phyloP scores from a whole-genome alignment of 176 grass and related monocot genomes.

The Dendrocalamus sinicus region DNA sequence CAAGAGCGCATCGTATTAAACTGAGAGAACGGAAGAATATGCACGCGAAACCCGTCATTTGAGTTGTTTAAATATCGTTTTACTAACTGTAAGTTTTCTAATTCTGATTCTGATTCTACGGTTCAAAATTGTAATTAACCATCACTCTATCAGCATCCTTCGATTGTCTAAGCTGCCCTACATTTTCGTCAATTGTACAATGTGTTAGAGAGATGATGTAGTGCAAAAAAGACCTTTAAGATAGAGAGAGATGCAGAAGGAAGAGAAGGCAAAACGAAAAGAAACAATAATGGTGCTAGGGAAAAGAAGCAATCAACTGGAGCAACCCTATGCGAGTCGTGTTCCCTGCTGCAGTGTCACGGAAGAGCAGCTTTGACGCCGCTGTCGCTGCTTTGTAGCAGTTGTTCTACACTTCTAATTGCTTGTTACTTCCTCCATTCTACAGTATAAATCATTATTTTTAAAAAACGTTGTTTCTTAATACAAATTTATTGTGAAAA shows the following conservation, averaged over 20 bases:
- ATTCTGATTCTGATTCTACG: neutral
- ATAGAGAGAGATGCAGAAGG: neutral
- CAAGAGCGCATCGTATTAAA: neutral
- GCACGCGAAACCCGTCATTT: neutral
- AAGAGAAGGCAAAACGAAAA: conserved; percentile 14
- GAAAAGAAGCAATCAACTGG: conserved; percentile 34
- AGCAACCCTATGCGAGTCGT: conserved; percentile 52
- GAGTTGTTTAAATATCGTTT: neutral
- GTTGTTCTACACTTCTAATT: conserved; percentile 2
- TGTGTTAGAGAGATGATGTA: neutral
- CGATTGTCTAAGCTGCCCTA: neutral
- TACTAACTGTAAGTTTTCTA: neutral
- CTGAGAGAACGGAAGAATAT: neutral
- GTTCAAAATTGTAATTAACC: neutral
- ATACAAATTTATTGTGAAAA: no score
- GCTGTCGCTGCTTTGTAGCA: conserved; percentile 58
- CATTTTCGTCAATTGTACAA: neutral
- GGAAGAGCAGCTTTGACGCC: conserved; percentile 62
- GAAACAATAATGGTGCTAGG: conserved; percentile 26
- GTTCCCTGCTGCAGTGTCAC: conserved; percentile 63
- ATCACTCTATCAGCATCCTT: neutral
- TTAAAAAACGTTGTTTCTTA: no score
- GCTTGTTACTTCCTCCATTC: neutral
- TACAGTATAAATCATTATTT: no score
- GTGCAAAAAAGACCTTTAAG: neutral